Evolutionary conservation across 2,329 filamentous ascomycete genomes (phyloP).

Genomic region (Arthrobotrys sphaeroides): DNA sequence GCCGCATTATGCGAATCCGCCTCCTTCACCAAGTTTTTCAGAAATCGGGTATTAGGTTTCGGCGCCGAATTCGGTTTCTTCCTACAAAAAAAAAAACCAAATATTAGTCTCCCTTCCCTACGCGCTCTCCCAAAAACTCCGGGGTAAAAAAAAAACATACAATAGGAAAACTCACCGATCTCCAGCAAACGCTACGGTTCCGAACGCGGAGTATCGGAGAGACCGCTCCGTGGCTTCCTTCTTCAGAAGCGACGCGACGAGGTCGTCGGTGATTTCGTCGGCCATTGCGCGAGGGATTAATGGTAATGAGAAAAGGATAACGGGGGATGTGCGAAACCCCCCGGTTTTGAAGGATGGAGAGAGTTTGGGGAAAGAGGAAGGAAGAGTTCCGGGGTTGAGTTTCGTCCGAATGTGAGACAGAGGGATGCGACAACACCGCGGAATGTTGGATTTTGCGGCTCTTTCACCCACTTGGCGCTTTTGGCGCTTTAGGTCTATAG

Average conservation of each 20-base stretch:
- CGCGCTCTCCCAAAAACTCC: slow-evolving; percentile 20
- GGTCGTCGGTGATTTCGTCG: slow-evolving; percentile 72
- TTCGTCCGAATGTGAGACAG: slow-evolving; percentile 4
- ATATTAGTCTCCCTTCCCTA: neutral
- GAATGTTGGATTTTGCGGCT: neutral
- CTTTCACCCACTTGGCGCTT: too few species aligned
- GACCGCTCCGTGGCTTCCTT: slow-evolving; percentile 80
- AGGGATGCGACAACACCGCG: neutral
- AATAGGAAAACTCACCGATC: slow-evolving; percentile 63
- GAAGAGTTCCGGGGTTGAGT: slow-evolving; percentile 9
- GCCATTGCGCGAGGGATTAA: slow-evolving; percentile 32
- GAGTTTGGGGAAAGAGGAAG: neutral
- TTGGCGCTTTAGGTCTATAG: too few species aligned
- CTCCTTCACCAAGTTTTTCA: slow-evolving; percentile 86
- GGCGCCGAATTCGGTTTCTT: slow-evolving; percentile 68
- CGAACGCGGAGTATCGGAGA: slow-evolving; percentile 77
- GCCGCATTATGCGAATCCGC: slow-evolving; percentile 90
- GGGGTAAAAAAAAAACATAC: slow-evolving; percentile 22
- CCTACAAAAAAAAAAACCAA: slow-evolving; percentile 6
- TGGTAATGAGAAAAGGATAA: neutral
- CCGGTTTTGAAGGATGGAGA: slow-evolving; percentile 1
- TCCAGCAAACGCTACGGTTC: slow-evolving; percentile 73
- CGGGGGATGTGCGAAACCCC: neutral
- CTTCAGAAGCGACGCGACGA: slow-evolving; percentile 80
- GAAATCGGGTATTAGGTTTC: slow-evolving; percentile 90